Base-by-base conservation (phyloP, 148 eudicot genomes). In the Nepenthes mirabilis region DNA sequence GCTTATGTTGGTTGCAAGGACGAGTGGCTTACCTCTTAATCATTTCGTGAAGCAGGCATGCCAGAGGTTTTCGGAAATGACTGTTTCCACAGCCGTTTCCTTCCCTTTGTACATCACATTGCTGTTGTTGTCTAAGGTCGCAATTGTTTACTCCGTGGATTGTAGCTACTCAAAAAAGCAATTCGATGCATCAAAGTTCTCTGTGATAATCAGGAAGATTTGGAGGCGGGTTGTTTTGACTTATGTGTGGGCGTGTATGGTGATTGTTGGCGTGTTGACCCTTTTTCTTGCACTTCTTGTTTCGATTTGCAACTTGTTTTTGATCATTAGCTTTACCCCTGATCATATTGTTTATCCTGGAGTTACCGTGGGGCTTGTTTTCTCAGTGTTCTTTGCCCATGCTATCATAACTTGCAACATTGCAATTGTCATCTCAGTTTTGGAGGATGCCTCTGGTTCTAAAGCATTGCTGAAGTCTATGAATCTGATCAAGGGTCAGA, bases 191-290 rank as follows among this genome's bases (percentile, higher is more conserved):
- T 64, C 71, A 2, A 86, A 83, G 65, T 93, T 82, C n/a, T 79
- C 61, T 69, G 74, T 65, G 35, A 65, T 85, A 6, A 63, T 76
- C 2, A 72, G 66, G 67, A 88, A 84, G 74, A 69, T 88, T 43
- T 93, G 98, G 98, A 83, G 61, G 61, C 75, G 98, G 33, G 57
- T 86, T 37, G 64, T 86, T n/a, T 70, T 62, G 33, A 88, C 98
- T 0, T 88, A 88, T 54, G 34, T 80, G 67, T 88, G 96, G 87
- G 75, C 68, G 8, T 83, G 95, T 75, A 63, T 68, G 70, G 77
- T 86, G 68, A 75, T 82, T 49, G 68, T 74, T 40, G 82, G 96
- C 52, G 80, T 86, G 67, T 68, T 93, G 52, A 57, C 80, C 9
- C 73, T 86, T 64, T 86, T 86, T 68, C 61, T 86, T 48, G 79